Evolutionary conservation across 345 rosid genomes (phyloP), one percentile per base, ranked within the genome.

Genomic region (Balakata baccata): DNA sequence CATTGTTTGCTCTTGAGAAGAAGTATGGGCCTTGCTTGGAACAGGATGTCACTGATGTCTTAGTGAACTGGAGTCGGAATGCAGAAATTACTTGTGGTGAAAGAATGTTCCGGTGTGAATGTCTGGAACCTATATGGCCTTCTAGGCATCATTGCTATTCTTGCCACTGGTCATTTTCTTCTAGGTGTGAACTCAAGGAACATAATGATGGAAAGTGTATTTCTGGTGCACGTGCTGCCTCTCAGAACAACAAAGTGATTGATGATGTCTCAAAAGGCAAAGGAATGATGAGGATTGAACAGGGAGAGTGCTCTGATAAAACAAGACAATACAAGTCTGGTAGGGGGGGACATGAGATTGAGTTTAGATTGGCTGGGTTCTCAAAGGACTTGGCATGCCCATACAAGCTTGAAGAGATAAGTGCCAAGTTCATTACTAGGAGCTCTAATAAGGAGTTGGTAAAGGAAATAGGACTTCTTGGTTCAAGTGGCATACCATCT

Each of bases 51-150:
- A 13, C 29, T 25, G 23, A 61, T 37, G 20, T 22, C 49, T 41
- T 57, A 46, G 14, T 34, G 58, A 74, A 61, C 22, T 51, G 9
- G 71, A 63, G 20, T 46, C 58, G 43, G 17, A 68, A 18, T 62
- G 49, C 64, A 0, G 76, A 69, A 57, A 71, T 41, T 16, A 68
- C 49, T 23, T 34, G 29, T 17, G 45, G 29, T 18, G 76, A 66
- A 72, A 62, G 53, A 68, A 41, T 79, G 72, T 71, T 29, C 69
- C 68, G 83, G 13, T 83, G 83, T 45, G 73, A 71, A 25, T 83
- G 83, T 71, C 75, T 82, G 34, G 85, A 82, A 68, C 79, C 71
- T 16, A 43, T 83, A 66, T 83, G 79, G 85, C 74, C 75, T 10
- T 74, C 77, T 63, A 74, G 73, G 66, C 75, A 68, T 56, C 85